Evolutionary conservation across 2,329 filamentous ascomycete species (phyloP).

Genomic region (Phaeosphaeria sp.): DNA sequence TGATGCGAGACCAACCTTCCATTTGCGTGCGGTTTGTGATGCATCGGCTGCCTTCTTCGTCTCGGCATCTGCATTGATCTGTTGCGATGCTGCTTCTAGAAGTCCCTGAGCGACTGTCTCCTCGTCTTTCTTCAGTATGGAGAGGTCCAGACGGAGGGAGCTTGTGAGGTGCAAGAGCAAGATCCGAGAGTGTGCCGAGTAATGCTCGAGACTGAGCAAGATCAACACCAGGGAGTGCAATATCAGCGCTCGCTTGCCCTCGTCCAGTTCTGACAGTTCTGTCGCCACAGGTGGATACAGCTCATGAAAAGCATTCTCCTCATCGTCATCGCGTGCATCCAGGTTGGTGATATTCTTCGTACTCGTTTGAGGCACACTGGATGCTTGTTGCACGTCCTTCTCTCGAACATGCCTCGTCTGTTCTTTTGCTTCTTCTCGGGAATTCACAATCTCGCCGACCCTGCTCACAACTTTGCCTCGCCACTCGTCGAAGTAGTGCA

Average conservation of each 20-base stretch:
- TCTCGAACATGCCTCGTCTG: conserved; percentile 34
- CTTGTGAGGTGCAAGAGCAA: conserved; percentile 74
- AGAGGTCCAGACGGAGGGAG: conserved; percentile 72
- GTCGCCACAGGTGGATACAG: conserved; percentile 52
- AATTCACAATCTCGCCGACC: conserved; percentile 69
- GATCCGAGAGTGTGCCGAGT: conserved; percentile 75
- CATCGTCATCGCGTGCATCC: conserved; percentile 36
- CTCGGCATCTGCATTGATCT: conserved; percentile 79
- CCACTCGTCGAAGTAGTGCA: conserved; percentile 83
- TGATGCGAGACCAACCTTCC: conserved; percentile 85
- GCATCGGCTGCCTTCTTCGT: conserved; percentile 75
- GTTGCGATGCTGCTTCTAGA: conserved; percentile 71
- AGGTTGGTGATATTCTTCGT: conserved; percentile 35
- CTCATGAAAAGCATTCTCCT: conserved; percentile 49
- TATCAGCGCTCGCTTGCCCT: conserved; percentile 70
- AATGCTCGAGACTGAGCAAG: conserved; percentile 78
- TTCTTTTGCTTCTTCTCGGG: conserved; percentile 42
- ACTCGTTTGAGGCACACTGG: conserved; percentile 38
- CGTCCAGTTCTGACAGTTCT: conserved; percentile 62
- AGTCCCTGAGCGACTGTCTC: conserved; percentile 76
- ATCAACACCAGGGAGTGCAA: conserved; percentile 76
- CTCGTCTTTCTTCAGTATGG: conserved; percentile 73
- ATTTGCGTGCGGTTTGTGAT: conserved; percentile 68
- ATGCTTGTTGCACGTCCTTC: conserved; percentile 24
- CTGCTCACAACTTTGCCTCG: conserved; percentile 72